phyloP scores from a whole-genome alignment of 148 eudicot genomes.

The Vaccinium myrtillus region DNA sequence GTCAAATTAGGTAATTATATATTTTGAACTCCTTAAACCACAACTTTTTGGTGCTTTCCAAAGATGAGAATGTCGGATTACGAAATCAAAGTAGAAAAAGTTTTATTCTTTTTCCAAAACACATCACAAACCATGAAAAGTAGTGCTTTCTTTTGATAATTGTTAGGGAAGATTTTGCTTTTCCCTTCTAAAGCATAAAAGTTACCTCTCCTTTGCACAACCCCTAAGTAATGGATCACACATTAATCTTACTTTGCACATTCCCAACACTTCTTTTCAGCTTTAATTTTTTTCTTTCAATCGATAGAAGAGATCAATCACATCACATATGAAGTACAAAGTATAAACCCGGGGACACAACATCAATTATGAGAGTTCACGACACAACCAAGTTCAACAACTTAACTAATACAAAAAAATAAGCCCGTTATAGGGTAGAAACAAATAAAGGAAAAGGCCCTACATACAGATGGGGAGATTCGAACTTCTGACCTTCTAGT shows the following conservation, averaged over 20 bases:
- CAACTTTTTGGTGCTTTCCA: constrained; percentile 31
- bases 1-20: neutral
- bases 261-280: neutral
- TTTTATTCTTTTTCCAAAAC: constrained; percentile 31
- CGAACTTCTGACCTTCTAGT: too few relatives aligned
- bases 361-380: too few relatives aligned
- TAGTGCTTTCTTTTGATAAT: constrained; percentile 43
- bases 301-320: too few relatives aligned
- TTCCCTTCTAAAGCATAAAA: constrained; percentile 42
- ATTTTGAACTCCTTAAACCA: constrained; percentile 10
- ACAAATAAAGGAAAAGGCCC: too few relatives aligned
- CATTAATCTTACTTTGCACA: constrained; percentile 26
- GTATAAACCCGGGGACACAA: too few relatives aligned
- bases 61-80: constrained; percentile 45
- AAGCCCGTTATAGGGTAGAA: too few relatives aligned
- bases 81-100: constrained; percentile 28
- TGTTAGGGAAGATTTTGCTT: constrained; percentile 50
- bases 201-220: constrained; percentile 57
- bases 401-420: too few relatives aligned
- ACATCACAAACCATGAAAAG: constrained; percentile 50
- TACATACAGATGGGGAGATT: too few relatives aligned
- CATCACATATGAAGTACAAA: too few relatives aligned
- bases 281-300: too few relatives aligned
- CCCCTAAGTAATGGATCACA: constrained; percentile 48
- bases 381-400: too few relatives aligned